Evolutionary conservation across 2,329 filamentous ascomycete species (phyloP).

Genomic region (Venturia oleaginea): DNA sequence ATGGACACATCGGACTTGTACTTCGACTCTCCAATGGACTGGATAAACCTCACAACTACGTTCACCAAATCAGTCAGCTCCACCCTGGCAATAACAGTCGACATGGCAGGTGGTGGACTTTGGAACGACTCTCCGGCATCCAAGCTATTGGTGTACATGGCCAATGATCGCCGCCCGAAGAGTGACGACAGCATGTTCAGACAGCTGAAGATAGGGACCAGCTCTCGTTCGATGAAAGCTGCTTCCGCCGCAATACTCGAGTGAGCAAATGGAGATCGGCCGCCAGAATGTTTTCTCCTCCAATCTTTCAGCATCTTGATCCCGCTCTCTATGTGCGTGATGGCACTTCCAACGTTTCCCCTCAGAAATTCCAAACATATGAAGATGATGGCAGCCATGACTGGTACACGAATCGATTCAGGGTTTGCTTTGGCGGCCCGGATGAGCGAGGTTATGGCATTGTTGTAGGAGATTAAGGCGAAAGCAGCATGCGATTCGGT

Average conservation of each 20-base stretch:
- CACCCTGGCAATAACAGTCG: neutral
- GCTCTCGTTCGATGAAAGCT: constrained; percentile 8
- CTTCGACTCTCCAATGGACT: constrained; percentile 10
- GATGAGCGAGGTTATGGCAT: constrained; percentile 7
- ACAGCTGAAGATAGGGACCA: constrained; percentile 9
- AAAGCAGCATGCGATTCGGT: neutral
- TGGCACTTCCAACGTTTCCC: constrained; percentile 10
- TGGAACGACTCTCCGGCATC: neutral
- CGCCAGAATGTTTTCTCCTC: neutral
- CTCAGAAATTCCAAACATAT: constrained; percentile 13
- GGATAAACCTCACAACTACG: constrained; percentile 6
- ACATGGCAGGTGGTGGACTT: neutral
- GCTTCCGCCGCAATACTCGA: constrained; percentile 1
- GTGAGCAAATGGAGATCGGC: neutral
- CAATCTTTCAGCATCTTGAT: constrained; percentile 12
- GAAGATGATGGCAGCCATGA: constrained; percentile 13
- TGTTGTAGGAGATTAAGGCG: constrained; percentile 10
- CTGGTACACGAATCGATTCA: constrained; percentile 8
- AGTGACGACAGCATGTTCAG: constrained; percentile 11
- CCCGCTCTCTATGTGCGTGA: constrained; percentile 11
- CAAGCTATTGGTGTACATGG: neutral
- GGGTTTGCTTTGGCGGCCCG: neutral
- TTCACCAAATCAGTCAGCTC: constrained; percentile 8
- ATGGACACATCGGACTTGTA: constrained; percentile 6
- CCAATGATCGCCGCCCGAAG: constrained; percentile 9